Conservation (phyloP, 2,329 filamentous ascomycete species). For the Alternaria sp. region DNA sequence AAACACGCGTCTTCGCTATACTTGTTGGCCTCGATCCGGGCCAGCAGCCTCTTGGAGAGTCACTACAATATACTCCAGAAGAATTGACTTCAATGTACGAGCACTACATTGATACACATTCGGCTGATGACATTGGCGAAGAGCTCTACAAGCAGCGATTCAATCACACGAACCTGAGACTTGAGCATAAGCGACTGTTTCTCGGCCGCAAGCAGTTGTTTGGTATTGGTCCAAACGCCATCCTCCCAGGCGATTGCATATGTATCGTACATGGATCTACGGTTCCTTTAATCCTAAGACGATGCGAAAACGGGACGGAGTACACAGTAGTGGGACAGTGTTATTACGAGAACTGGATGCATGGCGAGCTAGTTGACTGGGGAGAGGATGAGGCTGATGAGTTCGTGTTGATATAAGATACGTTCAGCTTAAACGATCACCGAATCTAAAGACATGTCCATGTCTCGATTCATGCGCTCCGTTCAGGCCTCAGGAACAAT, state of each 20-base stretch:
- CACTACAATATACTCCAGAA: not conserved
- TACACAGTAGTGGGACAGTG: slow-evolving; percentile 5
- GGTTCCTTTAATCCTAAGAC: slow-evolving; percentile 6
- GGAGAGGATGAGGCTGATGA: slow-evolving; percentile 15
- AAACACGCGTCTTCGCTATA: not conserved
- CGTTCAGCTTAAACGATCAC: not conserved
- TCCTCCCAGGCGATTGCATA: slow-evolving; percentile 4
- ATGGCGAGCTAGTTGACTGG: slow-evolving; percentile 12
- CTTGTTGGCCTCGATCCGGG: not conserved
- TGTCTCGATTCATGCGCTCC: not conserved
- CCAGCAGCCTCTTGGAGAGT: not conserved
- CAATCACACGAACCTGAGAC: not conserved
- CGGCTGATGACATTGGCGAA: not conserved
- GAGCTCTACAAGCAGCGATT: not conserved
- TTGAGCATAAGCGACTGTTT: not conserved
- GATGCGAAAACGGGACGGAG: not conserved
- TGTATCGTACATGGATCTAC: slow-evolving; percentile 8
- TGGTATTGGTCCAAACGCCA: not conserved
- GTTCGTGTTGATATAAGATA: slow-evolving; percentile 4
- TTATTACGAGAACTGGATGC: slow-evolving; percentile 9
- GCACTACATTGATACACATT: not conserved
- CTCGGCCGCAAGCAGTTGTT: not conserved
- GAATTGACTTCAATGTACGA: slow-evolving; percentile 2
- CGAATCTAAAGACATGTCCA: not conserved
- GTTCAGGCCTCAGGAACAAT: not conserved